phyloP scores from a whole-genome alignment of 495 filamentous ascomycete genomes.

The Jackrogersella minutella region DNA sequence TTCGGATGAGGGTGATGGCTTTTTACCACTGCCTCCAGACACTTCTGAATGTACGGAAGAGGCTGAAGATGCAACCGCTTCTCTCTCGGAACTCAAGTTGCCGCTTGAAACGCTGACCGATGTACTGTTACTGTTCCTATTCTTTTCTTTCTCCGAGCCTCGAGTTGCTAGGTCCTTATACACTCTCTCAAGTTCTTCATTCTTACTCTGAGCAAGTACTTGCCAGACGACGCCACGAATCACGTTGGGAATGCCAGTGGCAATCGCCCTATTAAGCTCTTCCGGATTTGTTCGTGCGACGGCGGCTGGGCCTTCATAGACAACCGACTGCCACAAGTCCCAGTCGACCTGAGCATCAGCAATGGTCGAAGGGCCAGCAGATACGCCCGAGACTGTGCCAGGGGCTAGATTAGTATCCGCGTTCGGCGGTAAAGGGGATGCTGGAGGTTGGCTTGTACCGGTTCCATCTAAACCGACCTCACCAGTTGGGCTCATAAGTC shows the following conservation, averaged over 20 bases:
- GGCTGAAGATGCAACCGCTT: conserved; percentile 74
- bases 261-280: conserved; percentile 88
- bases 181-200: conserved; percentile 84
- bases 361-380: conserved; percentile 71
- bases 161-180: conserved; percentile 83
- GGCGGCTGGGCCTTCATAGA: conserved; percentile 89
- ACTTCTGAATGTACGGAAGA: conserved; percentile 85
- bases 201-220: conserved; percentile 92
- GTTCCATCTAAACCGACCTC: conserved; percentile 60
- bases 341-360: conserved; percentile 82
- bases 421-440: conserved; percentile 59
- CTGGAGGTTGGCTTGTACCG: conserved; percentile 53
- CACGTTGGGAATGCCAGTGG: conserved; percentile 90
- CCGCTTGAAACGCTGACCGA: conserved; percentile 50
- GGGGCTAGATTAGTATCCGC: conserved; percentile 71
- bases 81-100: conserved; percentile 62
- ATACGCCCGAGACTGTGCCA: conserved; percentile 81
- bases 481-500: conserved; percentile 61
- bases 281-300: conserved; percentile 84
- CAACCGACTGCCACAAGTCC: conserved; percentile 97
- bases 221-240: conserved; percentile 98
- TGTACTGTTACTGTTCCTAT: conserved; percentile 62
- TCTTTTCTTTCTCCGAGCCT: conserved; percentile 81
- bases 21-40: conserved; percentile 70
- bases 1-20: conserved; percentile 66